Base-by-base conservation (phyloP, 2,329 filamentous ascomycete genomes). In the Aschersonia sp. region DNA sequence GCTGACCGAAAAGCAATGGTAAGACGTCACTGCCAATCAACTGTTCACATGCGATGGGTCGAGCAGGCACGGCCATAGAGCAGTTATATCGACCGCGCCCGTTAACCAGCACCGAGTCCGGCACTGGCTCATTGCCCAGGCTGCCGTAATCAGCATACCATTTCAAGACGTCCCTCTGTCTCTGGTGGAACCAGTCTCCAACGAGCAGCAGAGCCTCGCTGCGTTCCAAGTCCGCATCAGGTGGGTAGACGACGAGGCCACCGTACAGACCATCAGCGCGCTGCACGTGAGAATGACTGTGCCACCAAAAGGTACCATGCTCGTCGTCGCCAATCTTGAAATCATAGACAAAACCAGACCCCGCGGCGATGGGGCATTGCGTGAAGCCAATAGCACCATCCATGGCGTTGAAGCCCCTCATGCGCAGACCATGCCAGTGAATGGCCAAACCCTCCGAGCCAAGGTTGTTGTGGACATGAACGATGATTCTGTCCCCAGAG, bases 391-490 rank as follows among this genome's bases (percentile, higher is more conserved):
- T 65, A 4, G 79, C 76, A 42, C 79, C 79, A 51, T 82, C 78
- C 78, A 85, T 84, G 51, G 73, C 72, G 50, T 78, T 84, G 1
- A 81, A 83, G 11, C 80, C 81, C 55, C 83, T 83, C 61, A 87
- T 81, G 55, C 76, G 85, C 49, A 89, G 70, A 10, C 84, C 84
- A 54, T 88, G 84, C 63, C 83, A 87, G 58, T 88, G 84, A 8
- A 87, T 67, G 47, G 71, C 76, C 22, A 80, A 78, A 14, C 70
- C 75, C 55, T 86, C 81, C 6, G 70, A 71, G 0, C 81, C 73
- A 31, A 74, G 69, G 5, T 62, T 59, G 56, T 88, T 88, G 58
- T 76, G 67, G 47, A 86, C 70, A 42, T 83, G 75, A 46, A 87
- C 76, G 9, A 84, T 63, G n/a, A 89, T 61, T 4, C 73, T 75